Evolutionary conservation across 495 filamentous ascomycete genomes (phyloP).

Genomic region (Hyaloscypha finlandica): DNA sequence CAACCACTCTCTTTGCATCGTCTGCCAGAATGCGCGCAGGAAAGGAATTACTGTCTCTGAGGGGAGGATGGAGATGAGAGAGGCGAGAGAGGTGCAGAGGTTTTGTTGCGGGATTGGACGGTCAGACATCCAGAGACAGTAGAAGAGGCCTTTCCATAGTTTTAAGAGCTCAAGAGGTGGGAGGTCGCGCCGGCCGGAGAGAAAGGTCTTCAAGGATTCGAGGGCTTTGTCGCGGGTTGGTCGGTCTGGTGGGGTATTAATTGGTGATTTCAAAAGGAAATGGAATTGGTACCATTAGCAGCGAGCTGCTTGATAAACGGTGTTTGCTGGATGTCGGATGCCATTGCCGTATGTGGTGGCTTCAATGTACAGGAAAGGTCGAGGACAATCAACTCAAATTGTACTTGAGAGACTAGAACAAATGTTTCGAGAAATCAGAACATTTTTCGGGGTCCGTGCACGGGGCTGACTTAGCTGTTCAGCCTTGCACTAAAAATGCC

Average conservation of each 20-base stretch:
- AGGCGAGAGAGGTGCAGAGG: constrained; percentile 75
- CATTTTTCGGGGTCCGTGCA: constrained; percentile 18
- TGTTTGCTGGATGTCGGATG: constrained; percentile 53
- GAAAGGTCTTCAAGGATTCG: constrained; percentile 74
- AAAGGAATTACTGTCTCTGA: constrained; percentile 63
- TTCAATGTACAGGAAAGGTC: background rate
- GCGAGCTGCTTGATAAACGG: constrained; percentile 76
- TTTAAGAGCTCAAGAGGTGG: constrained; percentile 79
- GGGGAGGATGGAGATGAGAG: constrained; percentile 66
- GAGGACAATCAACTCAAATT: background rate
- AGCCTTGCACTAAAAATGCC: background rate
- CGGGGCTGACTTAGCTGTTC: constrained; percentile 8
- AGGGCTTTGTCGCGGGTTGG: constrained; percentile 81
- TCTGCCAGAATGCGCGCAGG: constrained; percentile 84
- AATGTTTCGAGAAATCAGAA: background rate
- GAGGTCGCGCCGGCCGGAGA: constrained; percentile 67
- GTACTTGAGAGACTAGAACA: background rate
- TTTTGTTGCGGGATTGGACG: constrained; percentile 84
- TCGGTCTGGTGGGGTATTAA: constrained; percentile 58
- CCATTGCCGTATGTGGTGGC: background rate
- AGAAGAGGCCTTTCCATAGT: constrained; percentile 97
- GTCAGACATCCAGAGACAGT: constrained; percentile 95
- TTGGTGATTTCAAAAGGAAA: background rate
- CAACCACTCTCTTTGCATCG: constrained; percentile 79
- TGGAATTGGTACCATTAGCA: constrained; percentile 61